Conservation (phyloP, 2,329 filamentous ascomycete species). For the Nemania sp. region DNA sequence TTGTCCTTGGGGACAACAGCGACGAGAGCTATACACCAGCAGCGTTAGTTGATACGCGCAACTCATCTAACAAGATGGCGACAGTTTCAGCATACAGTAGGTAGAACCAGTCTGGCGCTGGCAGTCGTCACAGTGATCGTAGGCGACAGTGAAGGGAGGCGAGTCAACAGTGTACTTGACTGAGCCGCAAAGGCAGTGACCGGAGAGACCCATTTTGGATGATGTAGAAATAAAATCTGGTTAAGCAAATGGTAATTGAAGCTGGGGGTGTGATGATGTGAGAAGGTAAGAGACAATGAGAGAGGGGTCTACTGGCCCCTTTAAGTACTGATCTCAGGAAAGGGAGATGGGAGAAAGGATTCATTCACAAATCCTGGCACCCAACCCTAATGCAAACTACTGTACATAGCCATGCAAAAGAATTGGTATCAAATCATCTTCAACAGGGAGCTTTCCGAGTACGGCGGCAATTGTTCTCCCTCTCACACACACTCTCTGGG, state of each 20-base stretch:
- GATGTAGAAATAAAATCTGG: constrained; percentile 7
- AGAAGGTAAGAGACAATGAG: background rate
- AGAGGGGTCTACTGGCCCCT: constrained; percentile 11
- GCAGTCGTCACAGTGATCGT: constrained; percentile 75
- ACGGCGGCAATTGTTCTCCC: background rate
- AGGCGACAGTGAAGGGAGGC: constrained; percentile 51
- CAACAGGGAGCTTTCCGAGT: constrained; percentile 10
- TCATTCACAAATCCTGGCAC: constrained; percentile 13
- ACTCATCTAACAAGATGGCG: background rate
- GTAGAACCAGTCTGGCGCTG: constrained; percentile 71
- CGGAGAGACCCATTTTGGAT: constrained; percentile 64
- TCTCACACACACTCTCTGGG: background rate
- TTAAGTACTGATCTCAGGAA: background rate
- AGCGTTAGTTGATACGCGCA: constrained; percentile 18
- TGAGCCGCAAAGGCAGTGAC: constrained; percentile 72
- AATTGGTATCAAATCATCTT: constrained; percentile 21
- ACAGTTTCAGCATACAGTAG: constrained; percentile 56
- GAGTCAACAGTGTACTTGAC: constrained; percentile 66
- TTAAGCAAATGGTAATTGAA: constrained; percentile 3
- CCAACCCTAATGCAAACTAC: constrained; percentile 24
- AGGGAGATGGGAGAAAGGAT: constrained; percentile 5
- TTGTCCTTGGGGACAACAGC: constrained; percentile 68
- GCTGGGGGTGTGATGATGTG: constrained; percentile 3
- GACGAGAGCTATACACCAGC: constrained; percentile 58
- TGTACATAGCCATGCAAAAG: constrained; percentile 3